Percentiles rank a stretch among this genome's conserved stretches.
These are phyloP conservation scores for Ambispora gerdemannii DNA, from an alignment of 192 early-diverging fungal genomes.

Conservation along the genomic window DNA sequence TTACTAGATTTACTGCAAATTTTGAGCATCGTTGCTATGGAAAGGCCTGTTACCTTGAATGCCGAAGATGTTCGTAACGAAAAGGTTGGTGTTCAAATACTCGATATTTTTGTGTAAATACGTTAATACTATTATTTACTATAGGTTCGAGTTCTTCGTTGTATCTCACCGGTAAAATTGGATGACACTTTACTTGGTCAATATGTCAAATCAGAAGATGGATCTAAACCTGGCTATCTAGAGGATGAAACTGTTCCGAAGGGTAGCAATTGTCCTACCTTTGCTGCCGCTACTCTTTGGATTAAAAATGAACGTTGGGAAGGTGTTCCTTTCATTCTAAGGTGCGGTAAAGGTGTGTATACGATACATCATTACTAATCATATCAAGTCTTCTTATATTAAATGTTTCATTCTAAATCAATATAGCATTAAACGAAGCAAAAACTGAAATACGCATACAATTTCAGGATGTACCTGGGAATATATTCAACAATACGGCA, in stretches of 20 bases:
- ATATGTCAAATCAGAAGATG: constrained; percentile 77
- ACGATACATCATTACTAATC: not conserved
- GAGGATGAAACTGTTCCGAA: constrained; percentile 89
- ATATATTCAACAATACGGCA: constrained; percentile 69
- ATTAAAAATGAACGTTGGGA: constrained; percentile 97
- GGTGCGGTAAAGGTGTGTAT: constrained; percentile 82
- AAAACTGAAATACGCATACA: constrained; percentile 96
- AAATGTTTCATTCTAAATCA: constrained; percentile 38
- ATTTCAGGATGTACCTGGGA: constrained; percentile 88
- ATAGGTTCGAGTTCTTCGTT: constrained; percentile 66
- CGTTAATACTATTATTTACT: not conserved
- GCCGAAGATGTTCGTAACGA: constrained; percentile 94
- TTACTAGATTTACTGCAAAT: constrained; percentile 87
- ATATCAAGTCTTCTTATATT: constrained; percentile 39
- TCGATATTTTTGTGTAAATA: not conserved
- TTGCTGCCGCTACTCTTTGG: constrained; percentile 80
- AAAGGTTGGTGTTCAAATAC: constrained; percentile 58
- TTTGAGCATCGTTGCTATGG: constrained; percentile 92
- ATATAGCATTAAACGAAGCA: constrained; percentile 75
- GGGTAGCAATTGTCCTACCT: constrained; percentile 85
- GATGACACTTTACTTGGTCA: constrained; percentile 90
- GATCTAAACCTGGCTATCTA: constrained; percentile 85
- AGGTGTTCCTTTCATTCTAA: constrained; percentile 84
- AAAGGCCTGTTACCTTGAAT: constrained; percentile 79
- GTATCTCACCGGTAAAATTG: constrained; percentile 71